Percentiles rank a stretch among this genome's conserved stretches.
phyloP scores from a whole-genome alignment of 2,329 filamentous ascomycete genomes.

The Magnaporthales sp. region DNA sequence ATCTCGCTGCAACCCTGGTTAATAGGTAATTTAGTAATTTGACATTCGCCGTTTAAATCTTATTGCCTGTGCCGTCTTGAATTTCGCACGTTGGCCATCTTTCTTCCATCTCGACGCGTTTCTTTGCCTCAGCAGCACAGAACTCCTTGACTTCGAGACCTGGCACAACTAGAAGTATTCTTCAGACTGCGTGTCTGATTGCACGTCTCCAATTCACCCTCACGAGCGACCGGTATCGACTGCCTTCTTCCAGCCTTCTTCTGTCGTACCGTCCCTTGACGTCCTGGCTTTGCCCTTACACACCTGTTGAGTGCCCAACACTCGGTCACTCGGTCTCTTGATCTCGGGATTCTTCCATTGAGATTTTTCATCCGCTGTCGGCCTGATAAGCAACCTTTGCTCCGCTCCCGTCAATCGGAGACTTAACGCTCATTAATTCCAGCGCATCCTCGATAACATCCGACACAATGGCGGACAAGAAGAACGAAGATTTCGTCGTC shows the following conservation, averaged over 20 bases:
- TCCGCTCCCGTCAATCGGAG: neutral
- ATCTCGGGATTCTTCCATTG: neutral
- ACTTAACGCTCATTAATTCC: neutral
- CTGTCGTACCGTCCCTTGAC: neutral
- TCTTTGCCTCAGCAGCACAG: neutral
- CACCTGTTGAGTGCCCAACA: neutral
- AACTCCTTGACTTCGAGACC: neutral
- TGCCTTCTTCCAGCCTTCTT: neutral
- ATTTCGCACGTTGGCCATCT: neutral
- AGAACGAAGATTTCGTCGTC: slow-evolving; percentile 73
- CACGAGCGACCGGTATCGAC: neutral
- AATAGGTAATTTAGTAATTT: neutral
- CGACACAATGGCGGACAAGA: slow-evolving; percentile 69
- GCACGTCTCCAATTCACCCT: neutral
- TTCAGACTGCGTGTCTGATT: neutral
- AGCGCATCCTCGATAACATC: neutral
- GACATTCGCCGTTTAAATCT: slow-evolving; percentile 1
- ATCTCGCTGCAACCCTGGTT: neutral
- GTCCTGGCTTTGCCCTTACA: neutral
- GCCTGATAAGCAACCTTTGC: neutral
- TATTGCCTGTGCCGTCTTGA: neutral
- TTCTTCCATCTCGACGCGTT: neutral
- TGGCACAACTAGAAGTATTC: neutral
- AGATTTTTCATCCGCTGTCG: neutral
- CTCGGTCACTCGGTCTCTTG: neutral